These are phyloP conservation scores for Penicillium sp. DNA, from an alignment of 2,329 filamentous ascomycete genomes.

Conservation along the genomic window DNA sequence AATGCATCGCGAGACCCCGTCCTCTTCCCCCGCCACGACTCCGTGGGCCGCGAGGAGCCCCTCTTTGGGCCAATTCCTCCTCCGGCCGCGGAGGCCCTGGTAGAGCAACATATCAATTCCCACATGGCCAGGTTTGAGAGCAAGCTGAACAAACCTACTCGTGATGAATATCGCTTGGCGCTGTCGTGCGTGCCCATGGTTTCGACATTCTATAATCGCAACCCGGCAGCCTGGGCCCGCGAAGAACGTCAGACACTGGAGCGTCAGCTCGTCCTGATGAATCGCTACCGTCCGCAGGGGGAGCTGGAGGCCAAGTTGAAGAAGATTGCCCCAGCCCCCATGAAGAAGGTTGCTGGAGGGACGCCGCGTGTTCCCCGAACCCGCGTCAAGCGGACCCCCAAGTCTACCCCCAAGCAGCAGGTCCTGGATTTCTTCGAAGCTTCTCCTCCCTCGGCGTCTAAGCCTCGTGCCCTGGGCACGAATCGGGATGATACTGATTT, in stretches of 20 bases:
- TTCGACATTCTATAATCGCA: conserved; percentile 47
- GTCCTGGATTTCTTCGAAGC: conserved; percentile 43
- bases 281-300: conserved; percentile 39
- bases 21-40: conserved; percentile 47
- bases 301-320: conserved; percentile 40
- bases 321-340: conserved; percentile 46
- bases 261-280: conserved; percentile 47
- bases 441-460: conserved; percentile 43
- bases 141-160: conserved; percentile 48
- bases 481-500: conserved; percentile 85
- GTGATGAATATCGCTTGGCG: conserved; percentile 49
- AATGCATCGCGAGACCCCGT: conserved; percentile 43
- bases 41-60: conserved; percentile 40
- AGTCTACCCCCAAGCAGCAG: conserved; percentile 47
- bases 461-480: conserved; percentile 53
- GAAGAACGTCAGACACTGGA: conserved; percentile 48
- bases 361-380: conserved; percentile 38
- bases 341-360: conserved; percentile 33
- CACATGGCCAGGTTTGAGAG: conserved; percentile 48
- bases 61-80: conserved; percentile 45
- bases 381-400: conserved; percentile 46
- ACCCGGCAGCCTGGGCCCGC: conserved; percentile 49
- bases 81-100: conserved; percentile 41
- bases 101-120: conserved; percentile 48
- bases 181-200: conserved; percentile 51